phyloP scores from a whole-genome alignment of 2,329 filamentous ascomycete species.

The Cladorrhinum sp. region DNA sequence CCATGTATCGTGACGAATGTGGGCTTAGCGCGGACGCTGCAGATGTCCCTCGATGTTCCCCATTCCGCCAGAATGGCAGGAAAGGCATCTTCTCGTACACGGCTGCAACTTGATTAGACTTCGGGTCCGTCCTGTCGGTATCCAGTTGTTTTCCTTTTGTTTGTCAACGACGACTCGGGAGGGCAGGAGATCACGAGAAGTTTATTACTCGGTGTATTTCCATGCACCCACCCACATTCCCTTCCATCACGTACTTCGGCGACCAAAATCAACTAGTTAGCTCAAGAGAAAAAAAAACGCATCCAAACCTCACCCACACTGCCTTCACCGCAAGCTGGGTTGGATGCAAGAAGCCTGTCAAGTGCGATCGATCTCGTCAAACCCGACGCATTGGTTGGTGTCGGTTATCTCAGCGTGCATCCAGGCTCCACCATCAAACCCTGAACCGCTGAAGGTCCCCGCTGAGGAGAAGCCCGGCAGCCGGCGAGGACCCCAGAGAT shows the following conservation, averaged over 20 bases:
- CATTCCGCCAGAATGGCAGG: no score
- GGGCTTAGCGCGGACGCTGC: no score
- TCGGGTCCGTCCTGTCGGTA: neutral
- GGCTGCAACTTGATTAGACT: neutral
- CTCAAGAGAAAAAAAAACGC: neutral
- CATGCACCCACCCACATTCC: neutral
- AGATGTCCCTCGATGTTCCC: no score
- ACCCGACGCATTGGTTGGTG: constrained; percentile 4
- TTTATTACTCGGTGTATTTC: neutral
- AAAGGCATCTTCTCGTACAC: no score
- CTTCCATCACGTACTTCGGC: neutral
- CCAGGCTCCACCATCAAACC: constrained; percentile 4
- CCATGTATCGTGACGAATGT: no score
- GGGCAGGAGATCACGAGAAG: constrained; percentile 1
- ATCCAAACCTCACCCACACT: neutral
- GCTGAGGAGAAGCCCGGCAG: neutral
- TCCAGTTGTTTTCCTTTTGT: neutral
- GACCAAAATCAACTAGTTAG: neutral
- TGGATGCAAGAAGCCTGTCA: neutral
- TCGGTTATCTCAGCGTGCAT: constrained; percentile 6
- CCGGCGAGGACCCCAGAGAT: neutral
- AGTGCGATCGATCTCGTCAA: constrained; percentile 6
- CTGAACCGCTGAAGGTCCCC: constrained; percentile 6
- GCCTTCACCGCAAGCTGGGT: neutral
- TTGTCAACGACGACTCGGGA: neutral